Conservation (phyloP, 2,329 filamentous ascomycete genomes). For the Trichoderma afroharzianum region DNA sequence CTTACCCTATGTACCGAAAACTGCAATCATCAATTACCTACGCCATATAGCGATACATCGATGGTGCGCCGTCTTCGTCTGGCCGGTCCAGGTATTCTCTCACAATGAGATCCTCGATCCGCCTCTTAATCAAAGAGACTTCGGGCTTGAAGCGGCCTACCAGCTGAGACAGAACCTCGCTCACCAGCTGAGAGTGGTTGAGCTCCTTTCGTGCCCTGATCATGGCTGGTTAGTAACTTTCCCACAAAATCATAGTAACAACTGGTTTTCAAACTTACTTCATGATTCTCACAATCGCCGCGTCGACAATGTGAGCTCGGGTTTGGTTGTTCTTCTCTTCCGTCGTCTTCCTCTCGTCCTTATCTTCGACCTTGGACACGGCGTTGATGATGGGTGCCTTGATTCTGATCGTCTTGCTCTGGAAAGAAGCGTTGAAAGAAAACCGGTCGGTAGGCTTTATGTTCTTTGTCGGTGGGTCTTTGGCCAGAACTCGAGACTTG, state of each 20-base stretch:
- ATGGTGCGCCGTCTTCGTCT: constrained; percentile 61
- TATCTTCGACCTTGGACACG: constrained; percentile 79
- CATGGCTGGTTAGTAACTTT: constrained; percentile 27
- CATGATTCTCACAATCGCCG: constrained; percentile 78
- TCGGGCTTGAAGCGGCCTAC: constrained; percentile 70
- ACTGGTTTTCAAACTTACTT: constrained; percentile 55
- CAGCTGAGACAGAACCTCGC: constrained; percentile 69
- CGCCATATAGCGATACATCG: constrained; percentile 69
- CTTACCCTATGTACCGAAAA: not conserved
- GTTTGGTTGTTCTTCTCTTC: constrained; percentile 73
- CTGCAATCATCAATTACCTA: constrained; percentile 44
- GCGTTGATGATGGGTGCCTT: constrained; percentile 82
- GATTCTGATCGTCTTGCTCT: constrained; percentile 79
- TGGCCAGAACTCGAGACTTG: constrained; percentile 76
- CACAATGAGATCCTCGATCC: constrained; percentile 73
- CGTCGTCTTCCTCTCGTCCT: constrained; percentile 64
- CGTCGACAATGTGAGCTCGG: constrained; percentile 68
- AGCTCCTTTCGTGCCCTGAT: constrained; percentile 69
- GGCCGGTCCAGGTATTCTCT: constrained; percentile 72
- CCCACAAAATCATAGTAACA: constrained; percentile 21
- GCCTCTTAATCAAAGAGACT: constrained; percentile 72
- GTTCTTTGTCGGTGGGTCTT: constrained; percentile 74
- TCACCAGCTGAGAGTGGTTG: constrained; percentile 64
- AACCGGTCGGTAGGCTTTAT: constrained; percentile 76
- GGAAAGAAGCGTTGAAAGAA: constrained; percentile 76